A percentile compares a stretch with the other conserved stretches of the same genome.
Conservation (phyloP, 1,284 basidiomycete species). For the Cryptococcus sp. region DNA sequence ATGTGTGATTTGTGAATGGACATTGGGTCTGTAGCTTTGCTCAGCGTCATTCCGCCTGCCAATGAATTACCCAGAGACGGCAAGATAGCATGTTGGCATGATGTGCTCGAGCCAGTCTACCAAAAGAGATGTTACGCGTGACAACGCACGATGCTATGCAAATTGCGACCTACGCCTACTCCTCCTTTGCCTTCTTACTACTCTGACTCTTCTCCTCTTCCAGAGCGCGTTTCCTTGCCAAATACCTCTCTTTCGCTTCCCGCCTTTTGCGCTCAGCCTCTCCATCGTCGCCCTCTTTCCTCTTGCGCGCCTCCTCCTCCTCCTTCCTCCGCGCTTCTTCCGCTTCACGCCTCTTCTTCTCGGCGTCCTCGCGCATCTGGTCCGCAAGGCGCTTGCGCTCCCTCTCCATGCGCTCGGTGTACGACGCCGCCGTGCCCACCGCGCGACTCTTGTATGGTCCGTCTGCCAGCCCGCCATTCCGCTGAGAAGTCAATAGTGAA, state of each 20-base stretch:
- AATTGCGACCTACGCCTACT: background rate
- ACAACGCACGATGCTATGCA: background rate
- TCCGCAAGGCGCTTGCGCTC: conserved; percentile 69
- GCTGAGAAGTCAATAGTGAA: conserved; percentile 27
- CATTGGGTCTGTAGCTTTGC: too few relatives aligned
- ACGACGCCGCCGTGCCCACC: conserved; percentile 74
- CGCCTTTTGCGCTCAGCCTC: conserved; percentile 69
- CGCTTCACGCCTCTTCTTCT: conserved; percentile 59
- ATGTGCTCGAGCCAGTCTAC: too few relatives aligned
- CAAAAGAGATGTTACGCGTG: too few relatives aligned
- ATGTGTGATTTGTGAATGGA: too few relatives aligned
- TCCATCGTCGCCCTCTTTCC: conserved; percentile 55
- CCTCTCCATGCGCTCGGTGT: conserved; percentile 76
- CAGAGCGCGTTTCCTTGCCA: conserved; percentile 75
- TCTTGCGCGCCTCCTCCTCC: conserved; percentile 52
- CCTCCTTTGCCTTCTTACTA: conserved; percentile 23
- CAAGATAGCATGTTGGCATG: too few relatives aligned
- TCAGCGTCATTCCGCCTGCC: too few relatives aligned
- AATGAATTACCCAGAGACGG: too few relatives aligned
- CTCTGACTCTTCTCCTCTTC: conserved; percentile 57
- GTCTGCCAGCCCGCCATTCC: conserved; percentile 58
- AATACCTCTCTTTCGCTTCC: conserved; percentile 72
- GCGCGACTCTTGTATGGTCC: conserved; percentile 60
- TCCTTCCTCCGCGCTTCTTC: conserved; percentile 61
- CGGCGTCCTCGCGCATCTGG: conserved; percentile 72